Percentiles rank a stretch among this genome's conserved stretches.
These are phyloP conservation scores for Lecanicillium sp. DNA, from an alignment of 2,329 filamentous ascomycete genomes.

Conservation along the genomic window DNA sequence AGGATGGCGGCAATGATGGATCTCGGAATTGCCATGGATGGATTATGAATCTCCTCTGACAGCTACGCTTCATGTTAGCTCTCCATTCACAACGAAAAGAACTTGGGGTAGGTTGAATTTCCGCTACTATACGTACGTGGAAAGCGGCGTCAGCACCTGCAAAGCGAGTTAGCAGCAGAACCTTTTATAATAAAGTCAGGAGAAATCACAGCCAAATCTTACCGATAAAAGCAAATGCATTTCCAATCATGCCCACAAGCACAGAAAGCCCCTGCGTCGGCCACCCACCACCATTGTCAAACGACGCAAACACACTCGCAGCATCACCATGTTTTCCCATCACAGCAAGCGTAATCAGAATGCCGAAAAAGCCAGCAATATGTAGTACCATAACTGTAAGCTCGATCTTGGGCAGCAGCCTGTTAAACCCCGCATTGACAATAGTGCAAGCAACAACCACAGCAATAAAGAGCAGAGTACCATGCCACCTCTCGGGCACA, in stretches of 20 bases:
- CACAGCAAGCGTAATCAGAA: constrained; percentile 1
- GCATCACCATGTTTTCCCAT: constrained; percentile 6
- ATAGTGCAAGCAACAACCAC: neutral
- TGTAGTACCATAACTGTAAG: constrained; percentile 6
- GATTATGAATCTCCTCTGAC: constrained; percentile 37
- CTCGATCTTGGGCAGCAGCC: constrained; percentile 8
- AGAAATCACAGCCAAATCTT: constrained; percentile 11
- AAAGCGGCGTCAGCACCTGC: neutral
- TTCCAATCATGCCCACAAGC: constrained; percentile 7
- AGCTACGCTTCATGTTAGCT: constrained; percentile 18
- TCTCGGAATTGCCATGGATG: constrained; percentile 38
- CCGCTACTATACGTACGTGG: neutral
- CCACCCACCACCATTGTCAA: constrained; percentile 6
- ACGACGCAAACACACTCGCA: constrained; percentile 4
- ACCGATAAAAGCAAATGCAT: constrained; percentile 10
- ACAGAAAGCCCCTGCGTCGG: constrained; percentile 3
- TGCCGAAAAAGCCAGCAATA: constrained; percentile 5
- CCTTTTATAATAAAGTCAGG: neutral
- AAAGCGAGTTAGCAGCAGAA: no score
- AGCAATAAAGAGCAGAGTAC: constrained; percentile 6
- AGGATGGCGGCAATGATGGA: constrained; percentile 39
- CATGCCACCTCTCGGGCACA: constrained; percentile 4
- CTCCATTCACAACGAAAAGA: no score
- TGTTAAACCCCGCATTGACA: constrained; percentile 1
- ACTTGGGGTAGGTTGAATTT: neutral